Base-by-base conservation (phyloP, 2,329 filamentous ascomycete species). In the Claviceps capensis region DNA sequence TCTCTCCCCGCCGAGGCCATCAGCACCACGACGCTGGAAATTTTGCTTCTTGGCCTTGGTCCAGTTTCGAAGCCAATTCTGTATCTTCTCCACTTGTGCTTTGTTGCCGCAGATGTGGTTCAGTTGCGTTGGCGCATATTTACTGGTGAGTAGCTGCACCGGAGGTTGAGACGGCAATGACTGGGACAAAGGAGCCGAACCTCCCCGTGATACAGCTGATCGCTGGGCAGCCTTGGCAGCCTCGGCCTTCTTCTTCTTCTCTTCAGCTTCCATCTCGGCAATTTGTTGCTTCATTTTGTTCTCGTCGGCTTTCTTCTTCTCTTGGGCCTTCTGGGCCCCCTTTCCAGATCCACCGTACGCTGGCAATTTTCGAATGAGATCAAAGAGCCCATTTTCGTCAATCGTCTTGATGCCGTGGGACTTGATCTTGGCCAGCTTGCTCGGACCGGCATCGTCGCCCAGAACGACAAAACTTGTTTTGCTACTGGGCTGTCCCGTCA, bases 71-170 rank as follows among this genome's bases (percentile, higher is more conserved):
- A 98, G 74, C 93, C 93, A 98, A 30, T 71, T 75, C 62, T 94
- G 88, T 11, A 98, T 83, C 64, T 85, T 94, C 63, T 97, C 90
- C 1, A 98, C 91, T 34, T 84, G 80, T 1, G 72, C 76, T 67
- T 97, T 97, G 70, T 98, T 98, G 57, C 93, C 93, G 65, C 91
- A 97, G 47, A 98, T 95, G 64, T 96, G 90, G 53, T 71, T 85
- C 44, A 94, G 74, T 51, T 85, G 78, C 1, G 85, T 86, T 2
- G 93, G 93, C 0, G 93, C 93, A 67, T 98, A 97, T 61, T 96
- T 97, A 45, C 85, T 86, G 1, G 93, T 98, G 85, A 93, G 95
- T 2, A 98, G 74, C 58, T 87, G 82, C 54, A 80, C 77, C 50
- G 81, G 75, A 40, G 74, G 65, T 51, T 69, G 65, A n/a, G 36